Percentiles rank a stretch among this genome's conserved stretches.
Conservation (phyloP, 345 rosid species). For the Microcos paniculata region DNA sequence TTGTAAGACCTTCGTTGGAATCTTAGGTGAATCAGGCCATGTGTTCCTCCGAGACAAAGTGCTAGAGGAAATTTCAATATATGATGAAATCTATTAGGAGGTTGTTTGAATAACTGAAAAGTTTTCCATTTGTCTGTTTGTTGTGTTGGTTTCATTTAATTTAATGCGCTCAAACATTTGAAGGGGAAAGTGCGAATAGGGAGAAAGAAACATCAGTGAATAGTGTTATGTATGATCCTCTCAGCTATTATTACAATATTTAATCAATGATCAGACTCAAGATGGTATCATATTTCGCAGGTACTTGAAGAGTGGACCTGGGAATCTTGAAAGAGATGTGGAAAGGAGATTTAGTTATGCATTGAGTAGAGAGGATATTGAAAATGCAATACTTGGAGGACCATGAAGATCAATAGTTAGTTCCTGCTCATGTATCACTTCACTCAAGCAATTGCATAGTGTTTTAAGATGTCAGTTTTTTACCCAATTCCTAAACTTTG, state of each 20-base stretch:
- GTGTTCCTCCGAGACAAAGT: not conserved
- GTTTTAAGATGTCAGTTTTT: not conserved
- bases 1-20: not conserved
- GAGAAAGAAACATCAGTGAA: not conserved
- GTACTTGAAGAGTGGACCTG: conserved; percentile 92
- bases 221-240: not conserved
- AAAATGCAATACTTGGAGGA: conserved; percentile 94
- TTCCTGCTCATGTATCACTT: not conserved
- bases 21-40: not conserved
- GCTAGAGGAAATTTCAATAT: not conserved
- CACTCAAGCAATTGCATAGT: conserved; percentile 3
- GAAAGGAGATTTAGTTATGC: conserved; percentile 98
- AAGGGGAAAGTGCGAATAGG: not conserved
- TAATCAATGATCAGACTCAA: conserved; percentile 2
- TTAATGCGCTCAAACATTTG: not conserved
- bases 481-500: not conserved
- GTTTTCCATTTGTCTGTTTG: not conserved
- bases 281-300: conserved; percentile 36
- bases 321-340: conserved; percentile 81
- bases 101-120: not conserved
- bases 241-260: not conserved
- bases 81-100: not conserved
- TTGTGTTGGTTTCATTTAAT: not conserved
- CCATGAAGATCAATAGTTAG: conserved; percentile 37
- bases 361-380: conserved; percentile 85